These are phyloP conservation scores for Exserohilum rostratum DNA, from an alignment of 2,329 filamentous ascomycete genomes.

Conservation along the genomic window DNA sequence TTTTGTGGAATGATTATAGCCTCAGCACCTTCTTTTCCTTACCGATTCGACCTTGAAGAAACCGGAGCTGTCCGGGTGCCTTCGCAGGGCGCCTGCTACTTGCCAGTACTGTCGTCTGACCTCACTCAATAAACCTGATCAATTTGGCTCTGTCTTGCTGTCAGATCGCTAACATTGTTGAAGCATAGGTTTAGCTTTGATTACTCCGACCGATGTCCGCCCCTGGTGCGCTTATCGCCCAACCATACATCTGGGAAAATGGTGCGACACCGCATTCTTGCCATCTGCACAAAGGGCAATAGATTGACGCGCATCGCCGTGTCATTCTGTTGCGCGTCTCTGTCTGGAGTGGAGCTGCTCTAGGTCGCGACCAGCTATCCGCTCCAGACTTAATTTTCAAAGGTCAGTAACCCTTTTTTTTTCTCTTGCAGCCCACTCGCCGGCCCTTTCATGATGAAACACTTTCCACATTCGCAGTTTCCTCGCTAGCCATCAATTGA, in stretches of 20 bases:
- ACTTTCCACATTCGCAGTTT: conserved; percentile 87
- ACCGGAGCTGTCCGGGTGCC: conserved; percentile 67
- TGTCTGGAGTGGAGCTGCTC: background rate
- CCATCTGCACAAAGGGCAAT: background rate
- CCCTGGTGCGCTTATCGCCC: background rate
- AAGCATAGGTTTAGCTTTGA: conserved; percentile 7
- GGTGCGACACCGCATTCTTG: background rate
- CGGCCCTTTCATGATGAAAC: conserved; percentile 68
- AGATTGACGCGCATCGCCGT: background rate
- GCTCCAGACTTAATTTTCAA: background rate
- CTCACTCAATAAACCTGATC: conserved; percentile 14
- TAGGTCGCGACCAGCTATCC: background rate
- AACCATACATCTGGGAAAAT: background rate
- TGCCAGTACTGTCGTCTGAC: conserved; percentile 90
- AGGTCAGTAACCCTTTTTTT: conserved; percentile 42
- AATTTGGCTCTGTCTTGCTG: background rate
- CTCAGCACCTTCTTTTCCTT: conserved; percentile 83
- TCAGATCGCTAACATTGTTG: conserved; percentile 18
- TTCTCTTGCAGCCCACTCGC: conserved; percentile 13
- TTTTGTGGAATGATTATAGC: conserved; percentile 72
- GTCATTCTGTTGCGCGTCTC: background rate
- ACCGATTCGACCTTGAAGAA: conserved; percentile 89
- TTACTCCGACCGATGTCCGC: conserved; percentile 5
- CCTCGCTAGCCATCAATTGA: conserved; percentile 74
- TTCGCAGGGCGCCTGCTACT: conserved; percentile 77